Evolutionary conservation across 495 filamentous ascomycete genomes (phyloP).

Genomic region (Pseudevernia furfuracea): DNA sequence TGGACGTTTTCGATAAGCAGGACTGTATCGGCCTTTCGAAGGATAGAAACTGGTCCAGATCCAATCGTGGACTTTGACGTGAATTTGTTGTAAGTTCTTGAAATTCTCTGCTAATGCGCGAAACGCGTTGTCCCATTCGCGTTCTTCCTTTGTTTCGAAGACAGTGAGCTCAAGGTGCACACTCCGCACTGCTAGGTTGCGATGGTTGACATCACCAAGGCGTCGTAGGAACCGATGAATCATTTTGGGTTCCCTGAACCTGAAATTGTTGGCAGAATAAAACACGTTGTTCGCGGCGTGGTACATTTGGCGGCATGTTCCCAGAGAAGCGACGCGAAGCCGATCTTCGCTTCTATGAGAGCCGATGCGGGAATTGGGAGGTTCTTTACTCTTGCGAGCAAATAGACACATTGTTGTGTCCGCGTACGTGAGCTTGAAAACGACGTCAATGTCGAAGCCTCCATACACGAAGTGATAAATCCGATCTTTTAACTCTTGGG

Average conservation of each 20-base stretch:
- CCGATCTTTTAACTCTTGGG: not conserved
- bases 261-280: not conserved
- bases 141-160: not conserved
- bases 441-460: not conserved
- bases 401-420: not conserved
- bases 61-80: not conserved
- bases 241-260: not conserved
- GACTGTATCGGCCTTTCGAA: not conserved
- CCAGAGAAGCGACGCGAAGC: not conserved
- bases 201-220: not conserved
- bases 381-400: no score
- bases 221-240: not conserved
- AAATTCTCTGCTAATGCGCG: not conserved
- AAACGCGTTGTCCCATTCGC: not conserved
- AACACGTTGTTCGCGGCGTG: not conserved
- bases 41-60: no score
- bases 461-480: not conserved
- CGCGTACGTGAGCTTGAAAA: no score
- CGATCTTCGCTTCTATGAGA: no score
- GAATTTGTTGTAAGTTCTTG: not conserved
- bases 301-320: constrained; percentile 2
- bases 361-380: no score
- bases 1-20: not conserved
- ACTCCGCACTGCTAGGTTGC: not conserved
- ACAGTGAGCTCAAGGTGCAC: not conserved